Base-by-base conservation (phyloP, 2,329 filamentous ascomycete genomes). In the Westerdykella ornata region DNA sequence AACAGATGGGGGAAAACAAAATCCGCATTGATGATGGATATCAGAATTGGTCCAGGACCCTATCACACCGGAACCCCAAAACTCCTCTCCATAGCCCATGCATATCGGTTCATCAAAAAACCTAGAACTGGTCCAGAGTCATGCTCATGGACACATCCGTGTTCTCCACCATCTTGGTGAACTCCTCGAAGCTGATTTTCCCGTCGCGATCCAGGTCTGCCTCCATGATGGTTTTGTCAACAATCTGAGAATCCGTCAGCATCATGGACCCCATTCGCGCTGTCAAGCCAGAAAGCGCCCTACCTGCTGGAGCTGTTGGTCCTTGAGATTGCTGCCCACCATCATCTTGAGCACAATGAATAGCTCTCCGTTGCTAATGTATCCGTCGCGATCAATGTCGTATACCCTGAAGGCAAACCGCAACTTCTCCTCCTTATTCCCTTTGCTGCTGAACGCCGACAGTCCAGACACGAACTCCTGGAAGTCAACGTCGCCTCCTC, bases 301-400 rank as follows among this genome's bases (percentile, higher is more conserved):
- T 58, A 73, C 72, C 69, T 90, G 92, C 73, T 98, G 92, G 66
- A 98, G 72, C 72, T 98, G 92, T 71, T 96, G 88, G 68, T 98
- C 92, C 77, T 98, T 98, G 62, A 98, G 73, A 69, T 98, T 98
- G 73, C 86, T 96, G 45, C 92, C 92, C 38, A 98, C 92, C 92
- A 98, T 98, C 92, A 98, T 98, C 84, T 98, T 98, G 60, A 98
- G 77, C 62, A 98, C 92, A 60, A 98, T 97, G 69, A 97, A 98
- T 38, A 98, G 79, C 74, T 98, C 92, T 59, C 92, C 92, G 69
- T 98, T 98, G 74, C 87, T 94, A 63, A 98, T 98, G 72, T 86
- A 98, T 17, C 92, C 92, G 68, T 98, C 92, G 46, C 92, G 87
- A 70, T 98, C 92, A 62, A 98, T 97, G 68, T 98, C 92, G 75